A percentile compares a stretch with the other conserved stretches of the same genome.
Evolutionary conservation across 2,329 filamentous ascomycete species (phyloP).

Genomic region (Alternaria infectoria): DNA sequence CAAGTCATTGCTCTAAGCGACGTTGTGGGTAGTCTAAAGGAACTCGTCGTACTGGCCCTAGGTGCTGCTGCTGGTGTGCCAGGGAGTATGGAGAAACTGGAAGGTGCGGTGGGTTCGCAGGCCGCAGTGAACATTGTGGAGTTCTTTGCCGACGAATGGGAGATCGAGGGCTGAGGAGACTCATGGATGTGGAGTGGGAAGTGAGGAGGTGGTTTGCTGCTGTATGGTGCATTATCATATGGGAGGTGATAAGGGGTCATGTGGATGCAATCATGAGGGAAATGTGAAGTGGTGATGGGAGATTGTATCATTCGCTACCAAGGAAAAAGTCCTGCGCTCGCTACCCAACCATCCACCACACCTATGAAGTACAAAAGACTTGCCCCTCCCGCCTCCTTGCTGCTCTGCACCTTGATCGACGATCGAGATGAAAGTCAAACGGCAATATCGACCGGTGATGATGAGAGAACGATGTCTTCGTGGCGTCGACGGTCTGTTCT

Average conservation of each 20-base stretch:
- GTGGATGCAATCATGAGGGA: background rate
- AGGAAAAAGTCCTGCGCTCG: background rate
- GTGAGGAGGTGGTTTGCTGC: background rate
- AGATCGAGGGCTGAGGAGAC: slow-evolving; percentile 20
- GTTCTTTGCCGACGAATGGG: slow-evolving; percentile 45
- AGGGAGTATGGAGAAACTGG: slow-evolving; percentile 17
- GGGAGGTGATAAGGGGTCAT: background rate
- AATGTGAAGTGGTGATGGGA: background rate
- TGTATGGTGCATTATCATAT: background rate
- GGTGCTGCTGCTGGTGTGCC: slow-evolving; percentile 23
- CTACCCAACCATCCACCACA: background rate
- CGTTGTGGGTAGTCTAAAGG: slow-evolving; percentile 38
- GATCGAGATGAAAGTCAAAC: background rate
- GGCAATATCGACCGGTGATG: background rate
- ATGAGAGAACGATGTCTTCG: no score
- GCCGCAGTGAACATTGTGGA: slow-evolving; percentile 30
- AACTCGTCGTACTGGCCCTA: slow-evolving; percentile 39
- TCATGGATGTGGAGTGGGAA: no score
- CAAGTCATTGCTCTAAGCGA: slow-evolving; percentile 43
- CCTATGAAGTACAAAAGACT: background rate
- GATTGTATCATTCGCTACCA: background rate
- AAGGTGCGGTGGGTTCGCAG: slow-evolving; percentile 28
- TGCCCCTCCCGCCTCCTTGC: background rate
- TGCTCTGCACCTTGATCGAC: background rate
- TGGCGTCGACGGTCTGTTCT: background rate